Evolutionary conservation across 345 rosid genomes (phyloP).

Genomic region (Bruguiera sexangula): DNA sequence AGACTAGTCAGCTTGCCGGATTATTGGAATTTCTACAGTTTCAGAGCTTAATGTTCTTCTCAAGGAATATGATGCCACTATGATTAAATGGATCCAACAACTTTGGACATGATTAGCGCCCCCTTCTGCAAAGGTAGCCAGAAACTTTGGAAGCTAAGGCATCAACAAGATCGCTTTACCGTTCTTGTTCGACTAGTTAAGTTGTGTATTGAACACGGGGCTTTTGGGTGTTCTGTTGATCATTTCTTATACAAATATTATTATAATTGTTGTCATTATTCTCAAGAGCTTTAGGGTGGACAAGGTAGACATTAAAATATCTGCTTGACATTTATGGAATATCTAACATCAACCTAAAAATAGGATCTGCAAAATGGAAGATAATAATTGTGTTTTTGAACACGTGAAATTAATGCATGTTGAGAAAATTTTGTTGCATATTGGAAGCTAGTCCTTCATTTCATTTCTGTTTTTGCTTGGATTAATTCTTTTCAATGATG

Average conservation of each 20-base stretch:
- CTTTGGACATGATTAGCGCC: conserved; percentile 4
- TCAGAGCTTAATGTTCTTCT: conserved; percentile 20
- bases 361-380: not conserved
- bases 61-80: conserved; percentile 75
- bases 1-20: too few species aligned
- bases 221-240: conserved; percentile 58
- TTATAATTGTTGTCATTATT: conserved; percentile 55
- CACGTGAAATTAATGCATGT: not conserved
- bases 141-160: conserved; percentile 27
- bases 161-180: conserved; percentile 71
- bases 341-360: not conserved
- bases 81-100: conserved; percentile 55
- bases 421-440: not conserved
- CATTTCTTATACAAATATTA: conserved; percentile 79
- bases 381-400: not conserved
- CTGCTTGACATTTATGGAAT: not conserved
- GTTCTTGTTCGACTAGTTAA: conserved; percentile 75
- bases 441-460: conserved; percentile 1
- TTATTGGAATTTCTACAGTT: too few species aligned
- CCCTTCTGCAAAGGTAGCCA: too few species aligned
- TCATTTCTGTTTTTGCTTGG: not conserved
- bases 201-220: conserved; percentile 51
- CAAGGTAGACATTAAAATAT: conserved; percentile 41
- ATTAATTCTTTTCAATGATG: not conserved
- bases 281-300: conserved; percentile 64